phyloP scores from a whole-genome alignment of 257 asterid genomes.

The Nyctanthes arbortristis region DNA sequence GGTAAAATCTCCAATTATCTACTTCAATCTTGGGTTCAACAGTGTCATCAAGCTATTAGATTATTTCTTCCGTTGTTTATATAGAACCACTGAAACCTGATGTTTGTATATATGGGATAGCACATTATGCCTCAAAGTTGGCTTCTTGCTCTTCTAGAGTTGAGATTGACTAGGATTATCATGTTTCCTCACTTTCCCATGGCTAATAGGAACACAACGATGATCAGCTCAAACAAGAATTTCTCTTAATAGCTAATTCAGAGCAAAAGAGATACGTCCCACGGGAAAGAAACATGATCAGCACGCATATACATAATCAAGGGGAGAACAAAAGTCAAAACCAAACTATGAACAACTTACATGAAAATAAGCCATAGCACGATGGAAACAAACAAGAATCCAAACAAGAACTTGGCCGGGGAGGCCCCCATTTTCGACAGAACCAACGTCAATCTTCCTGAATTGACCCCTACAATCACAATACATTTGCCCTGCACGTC shows the following conservation, averaged over 20 bases:
- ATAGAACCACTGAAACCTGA: background rate
- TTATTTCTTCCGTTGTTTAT: background rate
- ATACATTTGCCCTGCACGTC: background rate
- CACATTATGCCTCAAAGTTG: background rate
- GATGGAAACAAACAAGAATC: constrained; percentile 81
- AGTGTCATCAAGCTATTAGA: background rate
- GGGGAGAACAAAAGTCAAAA: constrained; percentile 1
- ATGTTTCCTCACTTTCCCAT: background rate
- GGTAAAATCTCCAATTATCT: background rate
- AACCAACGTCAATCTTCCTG: background rate
- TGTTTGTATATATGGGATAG: background rate
- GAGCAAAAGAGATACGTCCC: background rate
- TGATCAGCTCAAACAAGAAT: background rate
- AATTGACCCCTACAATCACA: background rate
- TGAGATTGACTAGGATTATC: background rate
- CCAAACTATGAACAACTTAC: constrained; percentile 42
- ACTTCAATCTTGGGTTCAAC: background rate
- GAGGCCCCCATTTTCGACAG: constrained; percentile 64
- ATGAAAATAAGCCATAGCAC: constrained; percentile 84
- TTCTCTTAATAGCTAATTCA: too few relatives aligned
- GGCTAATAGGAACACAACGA: background rate
- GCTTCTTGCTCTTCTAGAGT: background rate
- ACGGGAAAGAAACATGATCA: background rate
- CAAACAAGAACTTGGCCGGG: constrained; percentile 86
- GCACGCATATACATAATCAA: background rate